Percentiles rank a stretch among this genome's conserved stretches.
Evolutionary conservation across 768 basidiomycete genomes (phyloP).

Genomic region (Tylopilus subfusipes): DNA sequence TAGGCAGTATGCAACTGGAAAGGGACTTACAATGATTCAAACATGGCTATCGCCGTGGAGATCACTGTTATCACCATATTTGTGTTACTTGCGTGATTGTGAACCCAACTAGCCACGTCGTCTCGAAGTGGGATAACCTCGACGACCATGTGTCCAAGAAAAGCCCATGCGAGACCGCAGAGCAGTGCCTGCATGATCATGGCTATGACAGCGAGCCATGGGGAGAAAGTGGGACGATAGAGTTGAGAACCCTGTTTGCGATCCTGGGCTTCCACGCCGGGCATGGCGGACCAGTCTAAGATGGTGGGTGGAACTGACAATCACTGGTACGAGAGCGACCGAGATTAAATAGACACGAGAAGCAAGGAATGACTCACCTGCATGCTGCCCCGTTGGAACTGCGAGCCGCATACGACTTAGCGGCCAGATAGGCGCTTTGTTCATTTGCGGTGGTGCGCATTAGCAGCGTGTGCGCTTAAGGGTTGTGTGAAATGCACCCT

Average conservation of each 20-base stretch:
- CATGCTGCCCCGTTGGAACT: background rate
- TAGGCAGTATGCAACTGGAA: background rate
- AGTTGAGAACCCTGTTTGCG: too few species aligned
- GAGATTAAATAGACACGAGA: background rate
- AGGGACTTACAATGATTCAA: background rate
- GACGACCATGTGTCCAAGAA: background rate
- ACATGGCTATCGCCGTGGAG: background rate
- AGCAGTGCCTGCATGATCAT: background rate
- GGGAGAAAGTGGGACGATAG: background rate
- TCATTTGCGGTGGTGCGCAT: too few species aligned
- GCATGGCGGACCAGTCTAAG: background rate
- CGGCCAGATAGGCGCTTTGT: too few species aligned
- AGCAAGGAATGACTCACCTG: background rate
- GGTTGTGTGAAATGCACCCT: too few species aligned
- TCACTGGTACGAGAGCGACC: background rate
- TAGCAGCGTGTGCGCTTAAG: background rate
- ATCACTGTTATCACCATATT: background rate
- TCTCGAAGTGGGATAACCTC: background rate
- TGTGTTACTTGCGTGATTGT: background rate
- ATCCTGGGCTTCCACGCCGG: background rate
- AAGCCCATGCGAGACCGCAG: background rate
- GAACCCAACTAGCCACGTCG: background rate
- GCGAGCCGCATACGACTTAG: too few species aligned
- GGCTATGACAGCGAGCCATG: background rate
- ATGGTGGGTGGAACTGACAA: background rate